Conservation (phyloP, 306 rosid genomes). For the Oemleria cerasiformis region DNA sequence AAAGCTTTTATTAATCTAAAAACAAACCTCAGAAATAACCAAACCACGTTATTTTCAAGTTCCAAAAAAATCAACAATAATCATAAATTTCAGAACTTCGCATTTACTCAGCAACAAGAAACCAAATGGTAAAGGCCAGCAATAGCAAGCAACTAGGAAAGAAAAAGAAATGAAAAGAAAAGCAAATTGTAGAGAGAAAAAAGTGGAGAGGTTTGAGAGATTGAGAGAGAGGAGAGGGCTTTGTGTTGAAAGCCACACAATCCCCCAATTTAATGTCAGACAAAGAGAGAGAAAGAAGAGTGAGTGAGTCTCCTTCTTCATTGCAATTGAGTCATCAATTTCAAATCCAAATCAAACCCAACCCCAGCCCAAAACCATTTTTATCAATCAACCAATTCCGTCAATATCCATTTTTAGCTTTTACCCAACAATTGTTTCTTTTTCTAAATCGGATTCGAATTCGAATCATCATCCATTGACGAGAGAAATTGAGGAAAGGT, state of each 20-base stretch:
- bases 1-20: neutral
- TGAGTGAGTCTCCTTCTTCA: neutral
- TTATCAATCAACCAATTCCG: neutral
- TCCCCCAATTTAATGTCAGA: slow-evolving; percentile 19
- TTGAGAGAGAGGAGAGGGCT: slow-evolving; percentile 3
- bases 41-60: neutral
- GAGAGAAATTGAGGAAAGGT: too few relatives aligned
- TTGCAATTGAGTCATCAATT: neutral
- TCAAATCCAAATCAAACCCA: slow-evolving; percentile 3
- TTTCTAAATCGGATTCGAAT: too few relatives aligned
- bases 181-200: slow-evolving; percentile 37
- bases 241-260: slow-evolving; percentile 37
- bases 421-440: too few relatives aligned
- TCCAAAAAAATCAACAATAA: neutral
- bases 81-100: too few relatives aligned
- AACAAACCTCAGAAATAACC: neutral
- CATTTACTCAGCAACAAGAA: too few relatives aligned
- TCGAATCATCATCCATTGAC: too few relatives aligned
- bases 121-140: too few relatives aligned
- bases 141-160: too few relatives aligned
- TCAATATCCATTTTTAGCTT: neutral
- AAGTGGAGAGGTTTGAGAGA: slow-evolving; percentile 41
- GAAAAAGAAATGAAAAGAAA: neutral
- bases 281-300: neutral
- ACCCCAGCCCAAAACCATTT: too few relatives aligned